A percentile compares a stretch with the other conserved stretches of the same genome.
These are phyloP conservation scores for Claviceps citrina DNA, from an alignment of 2,329 filamentous ascomycete species.

Conservation along the genomic window DNA sequence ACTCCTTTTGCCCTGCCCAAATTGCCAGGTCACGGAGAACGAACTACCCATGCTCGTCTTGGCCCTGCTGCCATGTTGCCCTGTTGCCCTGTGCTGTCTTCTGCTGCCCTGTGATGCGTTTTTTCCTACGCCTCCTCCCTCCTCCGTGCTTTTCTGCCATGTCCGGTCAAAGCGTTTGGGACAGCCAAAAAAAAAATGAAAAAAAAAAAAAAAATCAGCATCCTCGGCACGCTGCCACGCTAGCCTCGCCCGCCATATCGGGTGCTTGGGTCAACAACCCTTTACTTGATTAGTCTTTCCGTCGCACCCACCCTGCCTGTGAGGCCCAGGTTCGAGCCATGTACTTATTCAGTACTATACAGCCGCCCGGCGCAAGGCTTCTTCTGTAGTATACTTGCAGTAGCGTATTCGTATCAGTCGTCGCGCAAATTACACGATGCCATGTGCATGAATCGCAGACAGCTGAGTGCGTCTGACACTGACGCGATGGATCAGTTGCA, in stretches of 20 bases:
- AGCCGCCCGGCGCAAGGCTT: too few species aligned
- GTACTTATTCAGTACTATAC: not conserved
- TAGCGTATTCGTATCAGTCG: not conserved
- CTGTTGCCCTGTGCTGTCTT: too few species aligned
- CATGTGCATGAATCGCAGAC: slow-evolving; percentile 6
- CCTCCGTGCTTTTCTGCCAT: too few species aligned
- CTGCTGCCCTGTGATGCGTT: too few species aligned
- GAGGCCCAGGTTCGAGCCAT: not conserved
- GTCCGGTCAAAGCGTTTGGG: not conserved
- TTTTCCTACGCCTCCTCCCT: too few species aligned
- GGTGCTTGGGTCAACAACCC: not conserved
- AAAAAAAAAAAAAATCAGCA: not conserved
- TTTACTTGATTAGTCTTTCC: slow-evolving; percentile 3
- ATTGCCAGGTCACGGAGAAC: too few species aligned
- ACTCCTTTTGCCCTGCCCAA: too few species aligned
- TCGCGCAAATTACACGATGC: slow-evolving; percentile 4
- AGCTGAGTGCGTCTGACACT: slow-evolving; percentile 5
- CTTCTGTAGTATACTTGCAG: not conserved
- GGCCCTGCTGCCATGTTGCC: too few species aligned
- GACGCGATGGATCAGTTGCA: slow-evolving; percentile 3
- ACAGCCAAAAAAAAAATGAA: not conserved
- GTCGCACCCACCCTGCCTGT: slow-evolving; percentile 1
- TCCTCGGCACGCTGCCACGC: not conserved
- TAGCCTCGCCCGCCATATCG: not conserved
- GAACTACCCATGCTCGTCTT: too few species aligned